Percentiles rank a stretch among this genome's conserved stretches.
Evolutionary conservation across 2,329 filamentous ascomycete species (phyloP).

Genomic region (Biscogniauxia sp.): DNA sequence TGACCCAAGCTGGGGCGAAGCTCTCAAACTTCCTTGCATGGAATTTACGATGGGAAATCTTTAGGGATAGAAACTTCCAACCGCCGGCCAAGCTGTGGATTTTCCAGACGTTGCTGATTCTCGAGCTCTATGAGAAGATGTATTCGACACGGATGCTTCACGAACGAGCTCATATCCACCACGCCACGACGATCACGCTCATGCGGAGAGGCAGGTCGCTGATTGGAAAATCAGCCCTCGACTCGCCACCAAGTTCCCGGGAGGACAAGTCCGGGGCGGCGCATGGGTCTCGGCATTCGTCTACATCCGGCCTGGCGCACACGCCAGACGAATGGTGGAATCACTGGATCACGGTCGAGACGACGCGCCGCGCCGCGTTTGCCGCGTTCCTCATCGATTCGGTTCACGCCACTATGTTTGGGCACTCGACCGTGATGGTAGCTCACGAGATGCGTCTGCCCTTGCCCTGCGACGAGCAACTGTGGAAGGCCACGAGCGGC

Average conservation of each 20-base stretch:
- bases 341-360: constrained; percentile 92
- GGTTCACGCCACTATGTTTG: constrained; percentile 96
- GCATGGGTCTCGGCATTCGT: constrained; percentile 57
- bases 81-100: constrained; percentile 95
- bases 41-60: constrained; percentile 94
- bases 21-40: constrained; percentile 87
- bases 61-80: constrained; percentile 84
- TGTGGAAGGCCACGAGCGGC: constrained; percentile 89
- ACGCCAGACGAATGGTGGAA: constrained; percentile 92
- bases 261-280: constrained; percentile 50
- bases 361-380: constrained; percentile 85
- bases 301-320: constrained; percentile 59
- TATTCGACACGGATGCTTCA: constrained; percentile 89
- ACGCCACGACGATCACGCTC: constrained; percentile 89
- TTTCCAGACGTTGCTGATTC: constrained; percentile 83
- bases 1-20: constrained; percentile 74
- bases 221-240: constrained; percentile 79
- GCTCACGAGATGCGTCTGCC: constrained; percentile 92
- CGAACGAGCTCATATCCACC: constrained; percentile 93
- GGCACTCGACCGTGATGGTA: constrained; percentile 94
- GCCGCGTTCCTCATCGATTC: constrained; percentile 94
- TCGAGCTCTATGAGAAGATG: constrained; percentile 98
- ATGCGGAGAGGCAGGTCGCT: constrained; percentile 93
- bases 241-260: constrained; percentile 75
- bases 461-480: constrained; percentile 84